Base-by-base conservation (phyloP, 768 basidiomycete species). In the Xerocomellus dryophilus region DNA sequence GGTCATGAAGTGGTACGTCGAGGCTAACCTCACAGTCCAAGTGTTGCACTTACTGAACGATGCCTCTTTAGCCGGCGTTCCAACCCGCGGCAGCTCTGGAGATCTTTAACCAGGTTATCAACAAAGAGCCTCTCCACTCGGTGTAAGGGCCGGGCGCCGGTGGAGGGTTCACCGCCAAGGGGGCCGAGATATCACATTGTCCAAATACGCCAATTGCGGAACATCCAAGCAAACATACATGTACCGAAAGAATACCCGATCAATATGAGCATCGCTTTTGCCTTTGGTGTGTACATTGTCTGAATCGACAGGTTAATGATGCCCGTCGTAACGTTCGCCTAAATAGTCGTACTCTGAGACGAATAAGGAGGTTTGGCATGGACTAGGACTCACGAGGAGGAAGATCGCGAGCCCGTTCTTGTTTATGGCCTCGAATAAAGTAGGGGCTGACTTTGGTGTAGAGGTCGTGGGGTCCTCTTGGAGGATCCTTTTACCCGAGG, bases 291-390 rank as follows among this genome's bases (percentile, higher is more conserved):
- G 62, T 94, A 91, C 84, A 98, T 93, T 9, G 93, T 98, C 58
- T 73, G 70, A 54, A 95, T 77, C 1, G 81, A 76, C 34, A 98
- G 61, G 66, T 98, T 99, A 57, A 95, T 75, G 12, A 90, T 59
- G 0, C 96, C 96, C 0, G 96, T 99, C 31, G 81, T 68, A 1
- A 96, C 72, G 66, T 98, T 98, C 0, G 94, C 91, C 93, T 96
- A 57, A 17, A 54, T 25, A 35, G 10, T 10, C 23, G 6, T 25
- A 12, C 5, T 36, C 31, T 45, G 32, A 57, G 45, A 32, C 25
- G 49, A 15, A 12, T n/a, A 2, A 11, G 18, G 15, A 21, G 15
- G 32, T 17, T 34, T 21, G 6, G 5, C n/a, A 10, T 11, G 12
- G 42, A 43, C 45, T 7, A 35, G 18, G 11, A 79, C 90, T 57